Base-by-base conservation (phyloP, 192 early-diverging fungal genomes). In the Coemansia sp. region DNA sequence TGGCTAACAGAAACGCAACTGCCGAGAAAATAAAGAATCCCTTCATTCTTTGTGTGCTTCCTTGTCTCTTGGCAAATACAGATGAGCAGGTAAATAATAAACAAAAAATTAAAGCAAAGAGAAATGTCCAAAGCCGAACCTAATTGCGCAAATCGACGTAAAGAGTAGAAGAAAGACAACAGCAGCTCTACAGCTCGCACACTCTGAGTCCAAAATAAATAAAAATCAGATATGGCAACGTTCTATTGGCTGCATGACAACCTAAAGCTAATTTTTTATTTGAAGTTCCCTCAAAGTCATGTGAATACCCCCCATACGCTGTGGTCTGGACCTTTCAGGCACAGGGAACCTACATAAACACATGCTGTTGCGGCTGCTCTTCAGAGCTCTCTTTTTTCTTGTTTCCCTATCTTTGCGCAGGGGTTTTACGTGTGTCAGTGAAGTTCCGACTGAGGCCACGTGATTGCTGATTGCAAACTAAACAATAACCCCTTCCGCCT, bases 391-490 rank as follows among this genome's bases (percentile, higher is more conserved):
- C 15, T 57, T 49, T 60, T 60, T 64, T 59, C 57, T 53, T 34
- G 55, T 46, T 46, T 53, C 76, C 48, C 56, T 51, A 80, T 80
- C 68, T 56, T 80, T 74, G 69, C 66, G 68, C 68, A 80, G 68
- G 68, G 77, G 69, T 57, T 66, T 64, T 71, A 66, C 72, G 68
- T 64, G 67, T 74, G 62, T 63, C 77, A 63, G 59, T 80, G 77
- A 80, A 74, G 77, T 80, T 74, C 51, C 52, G 43, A 80, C 77
- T 74, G 77, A 80, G 77, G 67, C 63, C 65, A 51, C 58, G 72
- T 66, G 51, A 60, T 71, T 74, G 72, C 72, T 80, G 62, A 71
- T 68, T 71, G 77, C 77, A 80, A 80, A 80, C 69, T 71, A 65
- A 15, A 46, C 37, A 48, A 68, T 64, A 67, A 64, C 68, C 72